Percentiles rank a stretch among this genome's conserved stretches.
These are phyloP conservation scores for Mallotus japonicus DNA, from an alignment of 441 rosid species.

Conservation along the genomic window DNA sequence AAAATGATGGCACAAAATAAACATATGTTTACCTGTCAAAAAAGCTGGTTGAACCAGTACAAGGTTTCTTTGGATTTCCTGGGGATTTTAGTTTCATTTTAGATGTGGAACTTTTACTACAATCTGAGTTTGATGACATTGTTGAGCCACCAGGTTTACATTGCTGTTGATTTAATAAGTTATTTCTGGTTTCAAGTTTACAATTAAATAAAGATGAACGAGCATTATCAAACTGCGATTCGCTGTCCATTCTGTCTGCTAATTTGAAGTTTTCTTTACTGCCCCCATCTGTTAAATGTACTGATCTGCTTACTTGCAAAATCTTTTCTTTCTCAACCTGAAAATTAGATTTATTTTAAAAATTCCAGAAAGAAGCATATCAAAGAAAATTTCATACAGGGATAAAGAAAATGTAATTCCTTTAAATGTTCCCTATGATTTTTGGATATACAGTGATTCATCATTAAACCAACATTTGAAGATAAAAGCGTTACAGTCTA, in stretches of 20 bases:
- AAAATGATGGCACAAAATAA: slow-evolving; percentile 7
- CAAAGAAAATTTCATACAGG: neutral
- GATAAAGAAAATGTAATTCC: neutral
- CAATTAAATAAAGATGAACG: slow-evolving; percentile 22
- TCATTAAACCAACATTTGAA: neutral
- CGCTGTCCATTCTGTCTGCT: slow-evolving; percentile 25
- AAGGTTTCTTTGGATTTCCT: slow-evolving; percentile 48
- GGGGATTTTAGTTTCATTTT: slow-evolving; percentile 34
- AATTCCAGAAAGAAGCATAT: neutral
- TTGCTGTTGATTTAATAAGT: slow-evolving; percentile 31
- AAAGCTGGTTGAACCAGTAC: slow-evolving; percentile 45
- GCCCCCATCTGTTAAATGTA: slow-evolving; percentile 36
- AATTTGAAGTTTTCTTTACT: slow-evolving; percentile 33
- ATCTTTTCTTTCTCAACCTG: slow-evolving; percentile 91
- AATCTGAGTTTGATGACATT: slow-evolving; percentile 29
- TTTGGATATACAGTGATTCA: neutral
- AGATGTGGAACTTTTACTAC: slow-evolving; percentile 29
- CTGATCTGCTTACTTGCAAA: slow-evolving; percentile 61
- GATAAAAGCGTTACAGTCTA: neutral
- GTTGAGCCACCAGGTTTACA: slow-evolving; percentile 31
- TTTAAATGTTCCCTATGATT: neutral
- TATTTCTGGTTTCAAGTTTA: slow-evolving; percentile 29
- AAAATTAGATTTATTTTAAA: slow-evolving; percentile 19
- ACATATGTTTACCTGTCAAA: slow-evolving; percentile 66
- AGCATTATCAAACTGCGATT: slow-evolving; percentile 23